Percentiles rank a stretch among this genome's conserved stretches.
phyloP scores from a whole-genome alignment of 495 filamentous ascomycete species.

The Daldinia concentrica region DNA sequence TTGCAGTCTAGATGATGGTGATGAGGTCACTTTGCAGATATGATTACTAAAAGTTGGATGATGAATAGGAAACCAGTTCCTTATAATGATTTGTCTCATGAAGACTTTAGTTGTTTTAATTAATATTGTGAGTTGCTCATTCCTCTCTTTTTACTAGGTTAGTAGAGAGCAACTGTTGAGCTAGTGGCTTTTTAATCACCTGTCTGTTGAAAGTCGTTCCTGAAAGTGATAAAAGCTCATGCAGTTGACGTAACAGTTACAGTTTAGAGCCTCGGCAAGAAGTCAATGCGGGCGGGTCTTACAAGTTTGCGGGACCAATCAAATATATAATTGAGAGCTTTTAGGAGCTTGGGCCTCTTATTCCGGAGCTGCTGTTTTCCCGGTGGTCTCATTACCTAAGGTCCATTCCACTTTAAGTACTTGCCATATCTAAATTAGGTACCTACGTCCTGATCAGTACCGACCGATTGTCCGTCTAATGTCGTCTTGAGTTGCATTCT shows the following conservation, averaged over 20 bases:
- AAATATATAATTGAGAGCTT: background rate
- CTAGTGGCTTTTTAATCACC: no score
- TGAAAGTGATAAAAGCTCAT: background rate
- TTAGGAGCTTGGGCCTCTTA: constrained; percentile 24
- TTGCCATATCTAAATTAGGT: background rate
- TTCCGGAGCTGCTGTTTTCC: constrained; percentile 14
- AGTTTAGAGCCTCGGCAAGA: background rate
- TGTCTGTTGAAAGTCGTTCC: background rate
- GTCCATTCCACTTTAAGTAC: background rate
- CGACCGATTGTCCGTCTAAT: background rate
- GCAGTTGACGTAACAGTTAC: constrained; percentile 4
- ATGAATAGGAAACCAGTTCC: constrained; percentile 26
- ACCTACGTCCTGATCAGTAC: constrained; percentile 6
- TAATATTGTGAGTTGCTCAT: background rate
- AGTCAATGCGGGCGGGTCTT: constrained; percentile 4
- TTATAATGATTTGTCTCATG: constrained; percentile 31
- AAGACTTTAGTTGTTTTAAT: constrained; percentile 3
- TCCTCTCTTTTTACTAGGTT: background rate
- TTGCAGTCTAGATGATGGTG: background rate
- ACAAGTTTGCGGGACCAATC: background rate
- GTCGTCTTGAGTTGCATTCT: background rate
- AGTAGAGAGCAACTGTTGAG: background rate
- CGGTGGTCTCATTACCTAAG: background rate
- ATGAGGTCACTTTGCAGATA: constrained; percentile 33
- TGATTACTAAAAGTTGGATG: constrained; percentile 12